These are phyloP conservation scores for Mrakia blollopis DNA, from an alignment of 768 basidiomycete genomes.

Conservation along the genomic window DNA sequence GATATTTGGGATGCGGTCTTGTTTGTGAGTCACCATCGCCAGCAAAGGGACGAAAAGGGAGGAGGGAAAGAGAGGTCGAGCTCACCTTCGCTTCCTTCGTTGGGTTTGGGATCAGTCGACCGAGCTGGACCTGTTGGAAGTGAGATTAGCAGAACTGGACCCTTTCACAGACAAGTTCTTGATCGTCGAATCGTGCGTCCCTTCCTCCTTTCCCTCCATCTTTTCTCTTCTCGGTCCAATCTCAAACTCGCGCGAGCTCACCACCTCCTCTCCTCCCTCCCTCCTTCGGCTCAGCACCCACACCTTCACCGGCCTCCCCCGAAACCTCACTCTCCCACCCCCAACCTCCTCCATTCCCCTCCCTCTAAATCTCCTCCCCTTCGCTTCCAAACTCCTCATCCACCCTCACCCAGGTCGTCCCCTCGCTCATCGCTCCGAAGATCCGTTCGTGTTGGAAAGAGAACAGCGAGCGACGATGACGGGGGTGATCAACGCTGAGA, in stretches of 20 bases:
- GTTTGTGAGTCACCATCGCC: slow-evolving; percentile 41
- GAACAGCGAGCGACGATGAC: slow-evolving; percentile 48
- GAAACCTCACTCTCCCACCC: slow-evolving; percentile 15
- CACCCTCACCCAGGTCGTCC: slow-evolving; percentile 43
- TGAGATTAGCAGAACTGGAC: slow-evolving; percentile 59
- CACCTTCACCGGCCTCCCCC: slow-evolving; percentile 58
- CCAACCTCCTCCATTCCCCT: slow-evolving; percentile 47
- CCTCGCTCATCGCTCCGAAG: slow-evolving; percentile 40
- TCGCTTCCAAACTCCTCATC: slow-evolving; percentile 56
- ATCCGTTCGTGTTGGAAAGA: slow-evolving; percentile 54
- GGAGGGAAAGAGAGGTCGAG: background rate
- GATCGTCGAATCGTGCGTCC: slow-evolving; percentile 53
- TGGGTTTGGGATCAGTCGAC: slow-evolving; percentile 37
- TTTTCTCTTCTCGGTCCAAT: background rate
- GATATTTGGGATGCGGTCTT: slow-evolving; percentile 57
- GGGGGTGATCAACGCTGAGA: slow-evolving; percentile 45
- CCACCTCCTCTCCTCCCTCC: slow-evolving; percentile 56
- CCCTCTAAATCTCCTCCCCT: slow-evolving; percentile 51
- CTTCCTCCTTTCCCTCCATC: too few species aligned
- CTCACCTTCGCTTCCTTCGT: background rate
- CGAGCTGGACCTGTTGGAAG: slow-evolving; percentile 61
- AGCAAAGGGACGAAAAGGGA: background rate
- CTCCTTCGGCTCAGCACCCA: slow-evolving; percentile 1
- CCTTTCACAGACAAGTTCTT: slow-evolving; percentile 58
- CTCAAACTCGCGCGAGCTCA: background rate